Base-by-base conservation (phyloP, 306 rosid species). In the Astragalus membranaceus region DNA sequence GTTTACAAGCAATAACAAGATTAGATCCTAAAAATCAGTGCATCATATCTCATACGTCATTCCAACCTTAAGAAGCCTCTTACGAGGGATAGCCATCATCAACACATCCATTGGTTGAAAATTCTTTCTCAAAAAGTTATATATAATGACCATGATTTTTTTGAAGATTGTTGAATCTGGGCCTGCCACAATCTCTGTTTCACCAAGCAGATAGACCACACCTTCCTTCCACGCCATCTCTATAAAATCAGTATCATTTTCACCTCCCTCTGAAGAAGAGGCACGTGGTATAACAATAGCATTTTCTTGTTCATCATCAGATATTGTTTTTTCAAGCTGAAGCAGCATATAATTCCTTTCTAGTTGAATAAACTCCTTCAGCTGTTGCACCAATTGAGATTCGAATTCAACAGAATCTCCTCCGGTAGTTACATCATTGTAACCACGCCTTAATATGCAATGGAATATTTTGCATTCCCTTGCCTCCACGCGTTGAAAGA, bases 371-470 rank as follows among this genome's bases (percentile, higher is more conserved):
- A 80, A 85, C 6, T 81, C 82, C 26, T 85, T 85, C 67, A 89
- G 61, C 1, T 79, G 23, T 7, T 86, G 79, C 23, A 88, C 71
- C 26, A 88, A 11, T 7, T 82, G 86, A 0, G n/a, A 15, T 80
- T 88, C 91, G 9, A 88, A 88, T 72, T 57, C 83, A 8, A 41
- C 14, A 0, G 88, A 71, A 17, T 72, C 86, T 12, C 52, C 84
- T n/a, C n/a, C n/a, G n/a, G n/a, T n/a, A 12, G 70, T 36, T 5
- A 7, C 30, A 30, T 88, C 95, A 1, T 75, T 86, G 42, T 88
- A 84, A 39, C 95, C 91, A 12, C 80, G 82, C 72, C 91, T 86
- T 16, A 83, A 89, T 5, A 84, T 86, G 13, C 95, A 88, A 0
- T 85, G 81, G 42, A 88, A 88, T 52, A 88, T 75, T 3, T 62